phyloP scores from a whole-genome alignment of 441 rosid genomes.

The Populus hybrid region DNA sequence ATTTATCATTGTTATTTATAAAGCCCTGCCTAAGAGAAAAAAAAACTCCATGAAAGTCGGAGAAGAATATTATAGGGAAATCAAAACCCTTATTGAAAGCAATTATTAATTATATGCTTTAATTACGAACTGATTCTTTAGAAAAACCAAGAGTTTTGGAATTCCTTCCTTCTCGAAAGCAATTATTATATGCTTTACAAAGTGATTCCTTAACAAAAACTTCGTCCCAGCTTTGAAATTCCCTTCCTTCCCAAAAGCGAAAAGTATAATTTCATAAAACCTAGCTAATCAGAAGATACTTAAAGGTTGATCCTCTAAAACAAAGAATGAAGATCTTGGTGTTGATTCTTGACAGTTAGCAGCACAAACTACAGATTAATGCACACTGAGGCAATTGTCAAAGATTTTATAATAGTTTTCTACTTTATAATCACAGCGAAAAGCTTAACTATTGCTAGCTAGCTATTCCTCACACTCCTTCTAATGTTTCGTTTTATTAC shows the following conservation, averaged over 20 bases:
- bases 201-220: conserved; percentile 17
- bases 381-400: not conserved
- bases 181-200: conserved; percentile 11
- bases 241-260: not conserved
- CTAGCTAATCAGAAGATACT: not conserved
- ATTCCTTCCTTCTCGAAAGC: not conserved
- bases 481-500: too few relatives aligned
- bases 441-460: too few relatives aligned
- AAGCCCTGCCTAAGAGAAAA: too few relatives aligned
- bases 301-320: not conserved
- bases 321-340: not conserved
- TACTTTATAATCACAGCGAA: too few relatives aligned
- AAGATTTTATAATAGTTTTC: too few relatives aligned
- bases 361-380: not conserved
- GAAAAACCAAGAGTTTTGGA: not conserved
- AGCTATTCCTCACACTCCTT: too few relatives aligned
- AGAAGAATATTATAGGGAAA: conserved; percentile 13
- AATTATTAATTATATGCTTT: not conserved
- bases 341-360: not conserved
- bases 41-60: conserved; percentile 13
- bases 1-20: too few relatives aligned
- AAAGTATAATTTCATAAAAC: not conserved
- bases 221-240: not conserved
- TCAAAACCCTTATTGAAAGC: not conserved
- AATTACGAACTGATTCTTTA: not conserved